Base-by-base conservation (phyloP, 371 early-diverging fungal species). In the Mucor sp. region DNA sequence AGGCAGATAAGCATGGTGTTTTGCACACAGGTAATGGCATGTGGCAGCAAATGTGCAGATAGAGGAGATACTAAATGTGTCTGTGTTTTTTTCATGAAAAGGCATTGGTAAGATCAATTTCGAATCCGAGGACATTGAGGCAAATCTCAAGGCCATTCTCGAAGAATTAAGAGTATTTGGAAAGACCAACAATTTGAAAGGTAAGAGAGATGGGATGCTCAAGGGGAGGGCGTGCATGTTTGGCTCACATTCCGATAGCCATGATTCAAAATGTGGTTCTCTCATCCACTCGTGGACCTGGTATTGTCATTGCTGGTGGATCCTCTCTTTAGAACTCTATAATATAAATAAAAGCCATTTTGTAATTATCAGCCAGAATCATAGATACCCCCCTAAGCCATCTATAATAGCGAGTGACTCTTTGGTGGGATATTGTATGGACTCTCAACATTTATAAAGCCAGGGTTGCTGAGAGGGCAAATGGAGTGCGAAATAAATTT, bases 1-100 rank as follows among this genome's bases (percentile, higher is more conserved):
- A 86, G 63, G 91, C 87, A n/a, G 93, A 94, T 65, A 90, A 88
- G 70, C 72, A 78, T 44, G 87, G 86, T 50, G 87, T 92, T 43
- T 85, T 94, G 62, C 93, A 92, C 63, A 87, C 89, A 43, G 90
- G 91, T 75, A 86, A 30, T 17, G 70, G 15, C 21, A 25, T 23
- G 50, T 23, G 12, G 50, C 12, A 12, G 11, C 33, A 33, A 8
- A 14, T 11, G 1, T 11, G 37, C 14, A 14, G 37, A 14, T 37
- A 37, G n/a, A n/a, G 11, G 25, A 7, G 11, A 12, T 11, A 50
- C 25, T 50, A 23, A 25, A 11, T 17, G 23, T 8, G 5, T 25
- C 8, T 23, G 21, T 48, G 6, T 6, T 23, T 21, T 23, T 48
- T 48, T 21, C 3, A 12, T 25, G 12, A 3, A 19, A 50, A 82